Percentiles rank a stretch among this genome's conserved stretches.
phyloP scores from a whole-genome alignment of 202 grass and related monocot species.

The Carex arenaria region DNA sequence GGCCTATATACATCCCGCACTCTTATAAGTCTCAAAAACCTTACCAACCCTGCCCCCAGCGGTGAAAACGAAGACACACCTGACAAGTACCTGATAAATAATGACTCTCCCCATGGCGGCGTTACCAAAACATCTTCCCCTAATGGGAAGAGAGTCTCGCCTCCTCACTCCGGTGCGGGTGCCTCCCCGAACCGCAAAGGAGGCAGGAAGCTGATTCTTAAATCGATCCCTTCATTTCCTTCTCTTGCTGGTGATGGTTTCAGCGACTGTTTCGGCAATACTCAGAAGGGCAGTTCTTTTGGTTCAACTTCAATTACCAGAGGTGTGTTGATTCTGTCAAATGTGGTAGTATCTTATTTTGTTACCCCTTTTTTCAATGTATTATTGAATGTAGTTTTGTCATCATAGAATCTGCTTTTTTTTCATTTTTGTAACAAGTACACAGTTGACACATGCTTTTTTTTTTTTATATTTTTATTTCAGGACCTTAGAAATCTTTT shows the following conservation, averaged over 20 bases:
- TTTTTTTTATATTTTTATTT: not conserved
- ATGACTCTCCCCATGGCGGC: constrained; percentile 34
- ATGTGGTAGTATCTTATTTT: constrained; percentile 27
- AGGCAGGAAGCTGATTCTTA: constrained; percentile 80
- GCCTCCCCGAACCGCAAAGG: constrained; percentile 71
- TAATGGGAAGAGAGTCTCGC: constrained; percentile 85
- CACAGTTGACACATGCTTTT: not conserved
- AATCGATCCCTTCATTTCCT: constrained; percentile 91
- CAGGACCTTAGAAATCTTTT: constrained; percentile 1
- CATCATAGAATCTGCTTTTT: not conserved
- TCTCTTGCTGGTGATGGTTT: constrained; percentile 52
- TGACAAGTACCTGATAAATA: constrained; percentile 33
- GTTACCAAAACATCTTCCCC: constrained; percentile 76
- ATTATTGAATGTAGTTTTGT: not conserved
- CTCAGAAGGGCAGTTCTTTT: constrained; percentile 33
- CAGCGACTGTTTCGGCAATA: constrained; percentile 28
- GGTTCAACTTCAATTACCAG: constrained; percentile 28
- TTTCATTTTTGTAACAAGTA: not conserved
- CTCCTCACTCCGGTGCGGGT: constrained; percentile 47
- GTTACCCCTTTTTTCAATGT: not conserved
- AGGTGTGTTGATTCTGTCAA: constrained; percentile 39
- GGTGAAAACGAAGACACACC: constrained; percentile 46
- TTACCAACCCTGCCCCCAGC: constrained; percentile 25
- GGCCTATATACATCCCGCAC: constrained; percentile 40
- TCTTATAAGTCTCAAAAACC: constrained; percentile 22